phyloP scores from a whole-genome alignment of 495 filamentous ascomycete genomes.

The Neurospora discreta region DNA sequence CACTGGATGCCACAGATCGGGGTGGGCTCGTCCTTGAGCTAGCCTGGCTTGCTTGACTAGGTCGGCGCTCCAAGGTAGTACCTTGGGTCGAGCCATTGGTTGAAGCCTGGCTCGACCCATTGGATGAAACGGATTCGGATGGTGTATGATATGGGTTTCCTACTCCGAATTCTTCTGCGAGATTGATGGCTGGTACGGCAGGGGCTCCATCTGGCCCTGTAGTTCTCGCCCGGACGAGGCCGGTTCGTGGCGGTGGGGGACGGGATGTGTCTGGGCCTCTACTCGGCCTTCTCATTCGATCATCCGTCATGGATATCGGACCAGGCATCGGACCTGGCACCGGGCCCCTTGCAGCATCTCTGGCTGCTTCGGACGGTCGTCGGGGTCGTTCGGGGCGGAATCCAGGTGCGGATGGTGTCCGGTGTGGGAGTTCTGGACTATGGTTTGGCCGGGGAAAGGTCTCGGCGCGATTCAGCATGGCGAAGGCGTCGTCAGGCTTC shows the following conservation, averaged over 20 bases:
- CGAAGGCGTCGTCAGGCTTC: conserved; percentile 22
- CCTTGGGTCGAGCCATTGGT: not conserved
- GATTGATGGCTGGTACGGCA: conserved; percentile 33
- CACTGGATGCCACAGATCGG: conserved; percentile 29
- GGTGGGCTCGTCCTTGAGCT: conserved; percentile 64
- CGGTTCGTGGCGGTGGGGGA: conserved; percentile 37
- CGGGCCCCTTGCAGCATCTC: conserved; percentile 5
- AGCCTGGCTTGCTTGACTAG: conserved; percentile 53
- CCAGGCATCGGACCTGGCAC: conserved; percentile 6
- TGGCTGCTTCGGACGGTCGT: conserved; percentile 18
- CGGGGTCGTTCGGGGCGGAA: conserved; percentile 26
- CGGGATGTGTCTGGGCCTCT: conserved; percentile 37
- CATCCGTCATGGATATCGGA: conserved; percentile 11
- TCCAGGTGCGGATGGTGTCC: conserved; percentile 35
- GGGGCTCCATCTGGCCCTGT: conserved; percentile 10
- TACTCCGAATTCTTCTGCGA: conserved; percentile 39
- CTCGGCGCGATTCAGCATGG: conserved; percentile 37
- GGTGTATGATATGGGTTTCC: conserved; percentile 50
- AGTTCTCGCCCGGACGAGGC: conserved; percentile 24
- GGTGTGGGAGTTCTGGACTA: conserved; percentile 23
- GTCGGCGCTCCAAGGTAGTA: conserved; percentile 25
- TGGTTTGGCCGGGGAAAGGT: conserved; percentile 41
- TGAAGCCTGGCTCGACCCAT: conserved; percentile 37
- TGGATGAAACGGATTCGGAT: conserved; percentile 58
- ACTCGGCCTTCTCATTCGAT: conserved; percentile 30